Conservation (phyloP, 768 basidiomycete genomes). For the Pleurotus pulmonarius region DNA sequence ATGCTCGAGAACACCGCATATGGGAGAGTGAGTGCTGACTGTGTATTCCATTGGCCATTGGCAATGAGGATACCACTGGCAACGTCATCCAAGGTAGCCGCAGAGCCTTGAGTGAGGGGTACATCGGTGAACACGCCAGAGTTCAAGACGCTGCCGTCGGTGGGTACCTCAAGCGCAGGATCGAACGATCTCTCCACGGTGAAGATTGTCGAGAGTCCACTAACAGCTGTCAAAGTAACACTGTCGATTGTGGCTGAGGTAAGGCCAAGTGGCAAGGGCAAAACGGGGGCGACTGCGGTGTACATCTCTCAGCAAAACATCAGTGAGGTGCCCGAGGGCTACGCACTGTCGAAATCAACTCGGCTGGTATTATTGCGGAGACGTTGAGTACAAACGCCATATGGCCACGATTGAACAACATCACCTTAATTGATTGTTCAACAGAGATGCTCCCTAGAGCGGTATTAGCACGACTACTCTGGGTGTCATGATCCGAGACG, state of each 20-base stretch:
- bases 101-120: neutral
- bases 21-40: too few relatives aligned
- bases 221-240: neutral
- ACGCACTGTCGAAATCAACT: neutral
- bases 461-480: too few relatives aligned
- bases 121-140: neutral
- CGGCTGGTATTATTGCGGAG: neutral
- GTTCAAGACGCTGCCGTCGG: neutral
- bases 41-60: neutral
- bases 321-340: too few relatives aligned
- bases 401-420: neutral
- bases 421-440: slow-evolving; percentile 1
- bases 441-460: neutral
- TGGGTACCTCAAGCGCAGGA: neutral
- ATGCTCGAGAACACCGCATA: too few relatives aligned
- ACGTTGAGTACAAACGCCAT: neutral
- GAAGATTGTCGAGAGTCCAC: neutral
- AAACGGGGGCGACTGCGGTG: neutral
- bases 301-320: too few relatives aligned
- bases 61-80: neutral
- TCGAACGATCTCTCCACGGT: neutral
- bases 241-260: neutral
- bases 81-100: neutral
- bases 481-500: too few relatives aligned
- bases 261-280: neutral